A percentile compares a stretch with the other conserved stretches of the same genome.
Evolutionary conservation across 768 basidiomycete genomes (phyloP).

Genomic region (Hypholoma fasciculare): DNA sequence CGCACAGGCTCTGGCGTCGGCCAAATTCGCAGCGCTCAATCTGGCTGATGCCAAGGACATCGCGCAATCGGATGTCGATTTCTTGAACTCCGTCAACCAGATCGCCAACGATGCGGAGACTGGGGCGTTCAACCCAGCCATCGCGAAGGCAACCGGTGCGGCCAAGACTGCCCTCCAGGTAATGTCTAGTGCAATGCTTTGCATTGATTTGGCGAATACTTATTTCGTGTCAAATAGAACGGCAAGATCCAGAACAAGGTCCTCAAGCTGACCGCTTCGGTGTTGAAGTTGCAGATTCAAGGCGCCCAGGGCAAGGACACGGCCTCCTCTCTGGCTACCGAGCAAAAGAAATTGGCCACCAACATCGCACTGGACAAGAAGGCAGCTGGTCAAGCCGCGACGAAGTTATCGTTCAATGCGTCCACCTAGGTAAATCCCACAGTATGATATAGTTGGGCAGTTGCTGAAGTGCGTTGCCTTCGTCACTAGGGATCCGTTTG

Average conservation of each 20-base stretch:
- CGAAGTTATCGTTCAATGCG: constrained; percentile 8
- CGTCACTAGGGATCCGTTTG: no score
- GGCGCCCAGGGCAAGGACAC: constrained; percentile 7
- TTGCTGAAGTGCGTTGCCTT: no score
- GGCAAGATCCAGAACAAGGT: constrained; percentile 15
- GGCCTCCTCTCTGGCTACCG: background rate
- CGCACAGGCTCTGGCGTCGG: constrained; percentile 9
- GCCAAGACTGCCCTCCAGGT: constrained; percentile 10
- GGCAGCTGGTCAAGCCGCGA: constrained; percentile 10
- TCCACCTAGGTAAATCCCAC: background rate
- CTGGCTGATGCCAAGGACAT: constrained; percentile 9
- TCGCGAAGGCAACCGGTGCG: constrained; percentile 2
- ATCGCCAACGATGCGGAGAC: constrained; percentile 12
- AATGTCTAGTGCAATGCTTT: background rate
- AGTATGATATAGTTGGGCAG: no score
- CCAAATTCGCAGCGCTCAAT: constrained; percentile 8
- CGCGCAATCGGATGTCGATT: constrained; percentile 6
- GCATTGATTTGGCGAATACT: background rate
- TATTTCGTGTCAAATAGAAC: constrained; percentile 2
- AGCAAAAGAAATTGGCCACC: constrained; percentile 13
- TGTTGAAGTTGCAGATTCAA: constrained; percentile 9
- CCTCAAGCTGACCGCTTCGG: constrained; percentile 11
- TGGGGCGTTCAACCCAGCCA: constrained; percentile 7
- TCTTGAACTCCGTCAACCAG: constrained; percentile 15
- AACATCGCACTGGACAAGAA: constrained; percentile 10